Conservation (phyloP, 163 green algal species). For the Chloromonas sp. region DNA sequence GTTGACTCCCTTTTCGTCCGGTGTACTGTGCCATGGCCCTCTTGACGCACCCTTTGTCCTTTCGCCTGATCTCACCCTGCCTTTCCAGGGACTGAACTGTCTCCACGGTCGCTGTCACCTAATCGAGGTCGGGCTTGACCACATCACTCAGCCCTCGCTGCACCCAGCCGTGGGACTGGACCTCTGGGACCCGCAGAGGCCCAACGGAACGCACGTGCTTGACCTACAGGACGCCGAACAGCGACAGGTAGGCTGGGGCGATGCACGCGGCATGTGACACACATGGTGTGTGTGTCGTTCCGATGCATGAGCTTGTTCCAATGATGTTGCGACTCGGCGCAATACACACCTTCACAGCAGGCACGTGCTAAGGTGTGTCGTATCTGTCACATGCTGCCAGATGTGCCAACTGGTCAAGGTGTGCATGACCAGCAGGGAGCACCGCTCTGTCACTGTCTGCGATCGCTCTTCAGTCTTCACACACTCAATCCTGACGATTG, state of each 20-base stretch:
- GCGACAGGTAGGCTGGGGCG: neutral
- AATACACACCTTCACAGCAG: neutral
- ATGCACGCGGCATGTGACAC: no score
- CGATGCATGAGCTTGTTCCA: neutral
- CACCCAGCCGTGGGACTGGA: neutral
- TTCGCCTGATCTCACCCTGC: neutral
- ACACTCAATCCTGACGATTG: no score
- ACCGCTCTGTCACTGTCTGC: no score
- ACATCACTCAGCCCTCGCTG: neutral
- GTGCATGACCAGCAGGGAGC: no score
- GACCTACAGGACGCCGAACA: neutral
- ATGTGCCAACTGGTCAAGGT: no score
- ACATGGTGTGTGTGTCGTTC: neutral
- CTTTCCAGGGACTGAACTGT: neutral
- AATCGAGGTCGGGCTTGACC: neutral
- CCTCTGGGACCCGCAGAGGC: neutral
- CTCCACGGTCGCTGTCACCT: neutral
- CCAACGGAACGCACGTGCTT: neutral
- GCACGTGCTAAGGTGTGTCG: neutral
- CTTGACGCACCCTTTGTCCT: neutral
- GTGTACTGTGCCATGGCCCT: neutral
- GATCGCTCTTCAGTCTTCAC: no score
- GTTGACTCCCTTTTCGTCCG: no score
- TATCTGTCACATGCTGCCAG: no score
- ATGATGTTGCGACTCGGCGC: neutral